Evolutionary conservation across 805 yeast genomes (phyloP).

Genomic region (Hanseniaspora clermontiae): DNA sequence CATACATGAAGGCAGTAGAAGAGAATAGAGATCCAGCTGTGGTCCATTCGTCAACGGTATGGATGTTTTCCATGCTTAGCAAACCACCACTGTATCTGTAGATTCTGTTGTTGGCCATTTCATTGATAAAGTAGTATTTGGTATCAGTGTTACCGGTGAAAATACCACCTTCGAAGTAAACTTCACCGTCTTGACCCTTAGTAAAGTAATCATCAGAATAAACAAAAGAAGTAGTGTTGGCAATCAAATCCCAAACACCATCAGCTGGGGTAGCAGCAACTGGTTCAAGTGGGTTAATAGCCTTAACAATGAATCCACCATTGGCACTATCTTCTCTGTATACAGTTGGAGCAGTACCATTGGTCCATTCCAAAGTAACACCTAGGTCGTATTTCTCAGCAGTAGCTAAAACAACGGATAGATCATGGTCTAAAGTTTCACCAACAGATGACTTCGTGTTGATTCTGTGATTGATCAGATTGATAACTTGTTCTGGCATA

Average conservation of each 20-base stretch:
- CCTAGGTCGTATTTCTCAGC: constrained; percentile 16
- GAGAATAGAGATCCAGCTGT: constrained; percentile 14
- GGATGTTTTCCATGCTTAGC: constrained; percentile 9
- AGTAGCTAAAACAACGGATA: constrained; percentile 11
- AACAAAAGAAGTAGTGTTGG: constrained; percentile 46
- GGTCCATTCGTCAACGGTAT: constrained; percentile 17
- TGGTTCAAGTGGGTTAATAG: constrained; percentile 31
- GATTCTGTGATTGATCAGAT: constrained; percentile 46
- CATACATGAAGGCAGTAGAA: constrained; percentile 16
- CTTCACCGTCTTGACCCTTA: neutral
- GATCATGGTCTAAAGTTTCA: constrained; percentile 29
- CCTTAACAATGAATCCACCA: constrained; percentile 22
- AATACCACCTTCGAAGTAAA: constrained; percentile 15
- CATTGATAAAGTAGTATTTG: constrained; percentile 14
- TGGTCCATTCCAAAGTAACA: constrained; percentile 13
- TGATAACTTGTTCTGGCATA: constrained; percentile 44
- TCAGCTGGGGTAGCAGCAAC: constrained; percentile 42
- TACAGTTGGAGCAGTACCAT: constrained; percentile 13
- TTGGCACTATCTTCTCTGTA: constrained; percentile 13
- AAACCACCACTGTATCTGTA: constrained; percentile 16
- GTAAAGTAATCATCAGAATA: constrained; percentile 36
- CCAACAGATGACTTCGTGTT: constrained; percentile 36
- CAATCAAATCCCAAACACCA: constrained; percentile 40
- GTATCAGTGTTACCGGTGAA: constrained; percentile 18
- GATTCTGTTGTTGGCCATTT: constrained; percentile 15